These are phyloP conservation scores for Gossypium ekmanianum DNA, from an alignment of 345 rosid genomes.

Conservation along the genomic window DNA sequence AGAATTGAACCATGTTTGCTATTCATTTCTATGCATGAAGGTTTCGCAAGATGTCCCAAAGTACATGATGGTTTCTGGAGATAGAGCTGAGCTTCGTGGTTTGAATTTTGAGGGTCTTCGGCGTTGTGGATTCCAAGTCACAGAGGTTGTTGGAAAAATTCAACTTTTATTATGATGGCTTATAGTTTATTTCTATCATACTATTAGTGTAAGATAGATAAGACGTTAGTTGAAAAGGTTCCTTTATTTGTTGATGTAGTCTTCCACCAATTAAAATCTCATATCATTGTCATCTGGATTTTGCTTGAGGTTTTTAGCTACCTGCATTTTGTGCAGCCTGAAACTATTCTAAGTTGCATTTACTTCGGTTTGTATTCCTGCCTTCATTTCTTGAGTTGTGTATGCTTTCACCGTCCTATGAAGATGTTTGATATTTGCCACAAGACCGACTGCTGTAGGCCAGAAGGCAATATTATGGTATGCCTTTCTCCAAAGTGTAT, in stretches of 20 bases:
- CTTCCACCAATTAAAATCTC: conserved; percentile 3
- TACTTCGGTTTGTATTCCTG: not conserved
- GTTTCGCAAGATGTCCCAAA: conserved; percentile 93
- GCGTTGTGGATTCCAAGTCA: conserved; percentile 58
- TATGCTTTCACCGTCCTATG: not conserved
- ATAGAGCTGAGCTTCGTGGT: conserved; percentile 89
- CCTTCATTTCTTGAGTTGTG: not conserved
- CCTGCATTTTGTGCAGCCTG: not conserved
- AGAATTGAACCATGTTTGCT: not conserved
- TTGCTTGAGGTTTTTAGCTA: not conserved
- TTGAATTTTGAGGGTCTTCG: conserved; percentile 84
- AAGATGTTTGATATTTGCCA: not conserved
- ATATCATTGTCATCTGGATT: not conserved
- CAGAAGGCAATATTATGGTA: not conserved
- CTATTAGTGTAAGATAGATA: not conserved
- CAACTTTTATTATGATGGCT: conserved; percentile 11
- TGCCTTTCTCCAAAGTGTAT: not conserved
- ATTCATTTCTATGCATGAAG: conserved; percentile 30
- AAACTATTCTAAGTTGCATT: not conserved
- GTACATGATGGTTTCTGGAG: conserved; percentile 86
- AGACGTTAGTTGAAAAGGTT: not conserved
- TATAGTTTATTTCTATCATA: not conserved
- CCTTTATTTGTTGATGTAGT: not conserved
- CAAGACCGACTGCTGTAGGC: not conserved
- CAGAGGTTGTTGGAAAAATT: conserved; percentile 47